Evolutionary conservation across 169 alveolate species (phyloP).

Genomic region (Perkinsus olseni): DNA sequence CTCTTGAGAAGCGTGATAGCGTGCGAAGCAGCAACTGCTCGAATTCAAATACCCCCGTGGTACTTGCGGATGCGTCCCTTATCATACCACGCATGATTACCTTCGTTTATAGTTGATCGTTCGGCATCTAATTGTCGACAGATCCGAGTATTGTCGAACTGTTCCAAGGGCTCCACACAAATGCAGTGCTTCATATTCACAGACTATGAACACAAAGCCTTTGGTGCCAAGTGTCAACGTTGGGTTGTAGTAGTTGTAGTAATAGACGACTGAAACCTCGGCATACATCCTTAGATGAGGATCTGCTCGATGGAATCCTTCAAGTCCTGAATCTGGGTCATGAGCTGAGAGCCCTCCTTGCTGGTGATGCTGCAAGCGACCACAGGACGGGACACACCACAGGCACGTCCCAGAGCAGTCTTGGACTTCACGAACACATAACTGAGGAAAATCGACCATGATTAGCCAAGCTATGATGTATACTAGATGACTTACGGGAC

Average conservation of each 20-base stretch:
- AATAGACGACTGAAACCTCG: background rate
- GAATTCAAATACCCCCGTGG: too few relatives aligned
- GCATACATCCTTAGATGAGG: conserved; percentile 55
- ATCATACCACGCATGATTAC: too few relatives aligned
- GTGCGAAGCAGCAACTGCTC: too few relatives aligned
- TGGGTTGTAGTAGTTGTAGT: background rate
- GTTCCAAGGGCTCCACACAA: too few relatives aligned
- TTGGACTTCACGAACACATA: conserved; percentile 88
- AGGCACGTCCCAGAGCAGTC: conserved; percentile 96
- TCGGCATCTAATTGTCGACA: too few relatives aligned
- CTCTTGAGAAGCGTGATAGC: too few relatives aligned
- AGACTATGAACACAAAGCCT: background rate
- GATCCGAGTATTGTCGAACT: too few relatives aligned
- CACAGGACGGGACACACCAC: conserved; percentile 96
- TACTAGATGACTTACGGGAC: conserved; percentile 92
- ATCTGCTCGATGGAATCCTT: conserved; percentile 94
- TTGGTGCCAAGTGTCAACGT: background rate
- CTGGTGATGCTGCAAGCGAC: conserved; percentile 90
- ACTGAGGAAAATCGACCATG: background rate
- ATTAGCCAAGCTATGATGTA: too few relatives aligned
- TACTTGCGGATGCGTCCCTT: too few relatives aligned
- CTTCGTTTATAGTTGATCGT: too few relatives aligned
- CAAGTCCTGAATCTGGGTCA: conserved; percentile 86
- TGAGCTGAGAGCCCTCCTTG: conserved; percentile 87
- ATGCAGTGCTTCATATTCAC: background rate